phyloP scores from a whole-genome alignment of 768 basidiomycete genomes.

The Suillus paluster region DNA sequence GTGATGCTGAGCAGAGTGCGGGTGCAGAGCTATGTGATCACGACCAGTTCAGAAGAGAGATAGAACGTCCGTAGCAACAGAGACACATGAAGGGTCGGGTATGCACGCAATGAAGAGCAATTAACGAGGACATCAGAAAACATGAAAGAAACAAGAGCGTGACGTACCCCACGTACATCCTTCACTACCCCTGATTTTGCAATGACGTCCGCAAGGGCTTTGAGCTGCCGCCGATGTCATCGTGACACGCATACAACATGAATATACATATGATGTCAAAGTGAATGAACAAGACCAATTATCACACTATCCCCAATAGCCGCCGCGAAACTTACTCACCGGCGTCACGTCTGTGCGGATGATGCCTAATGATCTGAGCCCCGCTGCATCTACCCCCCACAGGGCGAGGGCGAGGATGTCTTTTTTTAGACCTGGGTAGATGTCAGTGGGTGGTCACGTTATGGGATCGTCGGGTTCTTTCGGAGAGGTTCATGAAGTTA shows the following conservation, averaged over 20 bases:
- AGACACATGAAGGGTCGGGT: conserved; percentile 21
- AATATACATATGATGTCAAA: conserved; percentile 48
- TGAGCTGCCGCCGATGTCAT: conserved; percentile 31
- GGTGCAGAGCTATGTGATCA: conserved; percentile 48
- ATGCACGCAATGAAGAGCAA: not conserved
- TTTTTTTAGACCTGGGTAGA: conserved; percentile 25
- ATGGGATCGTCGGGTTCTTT: not conserved
- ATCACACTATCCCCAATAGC: not conserved
- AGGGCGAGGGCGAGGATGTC: conserved; percentile 58
- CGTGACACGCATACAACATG: not conserved
- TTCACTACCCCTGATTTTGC: conserved; percentile 2
- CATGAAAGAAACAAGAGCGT: not conserved
- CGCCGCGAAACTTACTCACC: conserved; percentile 42
- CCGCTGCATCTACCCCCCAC: conserved; percentile 38
- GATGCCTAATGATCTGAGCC: conserved; percentile 56
- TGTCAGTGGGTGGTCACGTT: not conserved
- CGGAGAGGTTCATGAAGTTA: not conserved
- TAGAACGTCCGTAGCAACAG: not conserved
- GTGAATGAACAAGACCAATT: not conserved
- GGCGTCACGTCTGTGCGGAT: conserved; percentile 58
- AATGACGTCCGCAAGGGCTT: conserved; percentile 35
- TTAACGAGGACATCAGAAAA: not conserved
- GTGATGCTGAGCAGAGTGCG: conserved; percentile 56
- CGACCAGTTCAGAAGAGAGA: not conserved
- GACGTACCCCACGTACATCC: not conserved